Conservation (phyloP, 257 asterid genomes). For the Buddleja alternifolia region DNA sequence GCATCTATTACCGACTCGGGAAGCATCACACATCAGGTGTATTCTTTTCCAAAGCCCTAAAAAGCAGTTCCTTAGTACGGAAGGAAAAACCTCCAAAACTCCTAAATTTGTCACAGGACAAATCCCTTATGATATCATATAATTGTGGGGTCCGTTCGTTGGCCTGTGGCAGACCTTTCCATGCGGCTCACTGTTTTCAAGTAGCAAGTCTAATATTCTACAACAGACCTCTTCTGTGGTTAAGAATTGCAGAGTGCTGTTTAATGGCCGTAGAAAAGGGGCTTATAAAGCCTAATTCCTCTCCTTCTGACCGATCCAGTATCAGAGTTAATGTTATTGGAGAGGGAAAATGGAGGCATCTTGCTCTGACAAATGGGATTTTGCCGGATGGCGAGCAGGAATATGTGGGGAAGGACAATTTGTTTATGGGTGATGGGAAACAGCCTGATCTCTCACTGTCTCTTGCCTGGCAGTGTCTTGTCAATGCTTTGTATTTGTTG, state of each 20-base stretch:
- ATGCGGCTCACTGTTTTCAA: conserved; percentile 77
- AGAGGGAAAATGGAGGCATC: conserved; percentile 92
- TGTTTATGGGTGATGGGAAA: conserved; percentile 38
- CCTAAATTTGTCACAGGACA: conserved; percentile 64
- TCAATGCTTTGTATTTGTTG: conserved; percentile 69
- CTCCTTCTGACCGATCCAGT: conserved; percentile 46
- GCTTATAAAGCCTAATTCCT: conserved; percentile 46
- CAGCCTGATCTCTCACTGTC: conserved; percentile 56
- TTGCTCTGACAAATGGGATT: conserved; percentile 48
- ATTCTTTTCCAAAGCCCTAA: conserved; percentile 78
- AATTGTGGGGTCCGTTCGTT: conserved; percentile 76
- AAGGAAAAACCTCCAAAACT: conserved; percentile 71
- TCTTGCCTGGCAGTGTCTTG: conserved; percentile 73
- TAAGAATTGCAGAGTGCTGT: conserved; percentile 88
- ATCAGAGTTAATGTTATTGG: conserved; percentile 68
- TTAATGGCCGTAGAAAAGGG: conserved; percentile 82
- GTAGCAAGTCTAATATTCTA: conserved; percentile 62
- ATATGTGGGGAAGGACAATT: conserved; percentile 38
- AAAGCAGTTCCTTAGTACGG: conserved; percentile 46
- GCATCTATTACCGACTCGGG: conserved; percentile 74
- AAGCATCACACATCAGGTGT: conserved; percentile 71
- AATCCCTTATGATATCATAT: conserved; percentile 63
- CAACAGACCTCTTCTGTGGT: conserved; percentile 79
- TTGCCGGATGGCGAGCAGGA: conserved; percentile 37
- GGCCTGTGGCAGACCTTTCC: conserved; percentile 81